Percentiles rank a stretch among this genome's conserved stretches.
phyloP scores from a whole-genome alignment of 1,139 yeast species.

The Saccharomyces hybrid region DNA sequence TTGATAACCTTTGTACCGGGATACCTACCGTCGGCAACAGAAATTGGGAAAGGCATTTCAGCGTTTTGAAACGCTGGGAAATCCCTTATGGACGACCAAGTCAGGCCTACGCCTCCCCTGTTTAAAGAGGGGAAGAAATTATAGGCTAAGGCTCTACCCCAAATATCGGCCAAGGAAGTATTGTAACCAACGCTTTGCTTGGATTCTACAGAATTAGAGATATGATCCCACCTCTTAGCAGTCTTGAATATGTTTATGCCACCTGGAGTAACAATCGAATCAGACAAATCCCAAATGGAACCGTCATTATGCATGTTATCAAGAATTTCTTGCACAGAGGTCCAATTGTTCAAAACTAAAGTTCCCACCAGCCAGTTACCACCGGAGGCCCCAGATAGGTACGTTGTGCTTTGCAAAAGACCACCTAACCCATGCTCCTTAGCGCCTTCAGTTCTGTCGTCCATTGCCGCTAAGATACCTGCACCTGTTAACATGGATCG shows the following conservation, averaged over 20 bases:
- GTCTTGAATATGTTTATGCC: conserved; percentile 56
- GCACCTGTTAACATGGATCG: conserved; percentile 91
- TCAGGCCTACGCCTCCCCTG: conserved; percentile 52
- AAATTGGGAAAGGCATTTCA: conserved; percentile 74
- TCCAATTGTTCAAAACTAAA: conserved; percentile 69
- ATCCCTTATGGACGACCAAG: conserved; percentile 51
- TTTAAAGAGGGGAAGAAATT: conserved; percentile 52
- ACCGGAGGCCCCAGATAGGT: conserved; percentile 76
- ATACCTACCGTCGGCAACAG: conserved; percentile 67
- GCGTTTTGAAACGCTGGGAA: conserved; percentile 43
- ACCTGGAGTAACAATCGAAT: conserved; percentile 52
- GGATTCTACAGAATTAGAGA: conserved; percentile 31
- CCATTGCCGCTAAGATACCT: conserved; percentile 75
- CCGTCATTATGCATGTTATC: conserved; percentile 37
- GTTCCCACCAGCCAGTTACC: conserved; percentile 84
- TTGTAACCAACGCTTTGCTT: conserved; percentile 65
- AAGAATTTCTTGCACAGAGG: conserved; percentile 53
- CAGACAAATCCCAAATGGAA: conserved; percentile 61
- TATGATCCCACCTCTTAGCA: conserved; percentile 43
- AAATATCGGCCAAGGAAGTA: conserved; percentile 62
- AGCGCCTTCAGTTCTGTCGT: conserved; percentile 58
- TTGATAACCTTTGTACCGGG: conserved; percentile 51
- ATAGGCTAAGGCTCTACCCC: conserved; percentile 70
- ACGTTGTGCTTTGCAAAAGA: conserved; percentile 62
- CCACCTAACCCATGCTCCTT: conserved; percentile 68